Percentiles rank a stretch among this genome's conserved stretches.
Evolutionary conservation across 2,329 filamentous ascomycete species (phyloP).

Genomic region (Hymenoscyphus linearis): DNA sequence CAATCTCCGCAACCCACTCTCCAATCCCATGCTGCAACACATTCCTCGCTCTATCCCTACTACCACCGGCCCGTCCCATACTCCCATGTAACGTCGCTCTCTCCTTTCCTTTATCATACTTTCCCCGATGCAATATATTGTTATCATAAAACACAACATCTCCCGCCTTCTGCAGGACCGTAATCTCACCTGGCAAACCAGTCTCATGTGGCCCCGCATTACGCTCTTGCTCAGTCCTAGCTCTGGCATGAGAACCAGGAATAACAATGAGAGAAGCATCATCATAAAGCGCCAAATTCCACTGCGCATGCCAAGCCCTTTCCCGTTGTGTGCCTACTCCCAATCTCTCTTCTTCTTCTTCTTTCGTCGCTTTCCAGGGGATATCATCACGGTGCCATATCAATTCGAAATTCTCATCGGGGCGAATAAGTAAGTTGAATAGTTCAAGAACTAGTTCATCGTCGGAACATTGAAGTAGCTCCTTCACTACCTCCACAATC

Average conservation of each 20-base stretch:
- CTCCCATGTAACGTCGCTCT: slow-evolving; percentile 69
- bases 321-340: slow-evolving; percentile 28
- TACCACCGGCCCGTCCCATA: slow-evolving; percentile 56
- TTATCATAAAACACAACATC: slow-evolving; percentile 88
- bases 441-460: slow-evolving; percentile 77
- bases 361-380: slow-evolving; percentile 54
- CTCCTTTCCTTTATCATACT: slow-evolving; percentile 54
- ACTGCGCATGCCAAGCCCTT: slow-evolving; percentile 73
- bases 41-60: slow-evolving; percentile 57
- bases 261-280: slow-evolving; percentile 72
- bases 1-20: slow-evolving; percentile 55
- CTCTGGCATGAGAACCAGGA: slow-evolving; percentile 68
- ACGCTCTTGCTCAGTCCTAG: slow-evolving; percentile 66
- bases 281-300: slow-evolving; percentile 76
- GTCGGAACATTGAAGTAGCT: slow-evolving; percentile 52
- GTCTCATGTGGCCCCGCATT: slow-evolving; percentile 59
- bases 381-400: slow-evolving; percentile 87
- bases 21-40: slow-evolving; percentile 72
- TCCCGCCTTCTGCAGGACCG: slow-evolving; percentile 63
- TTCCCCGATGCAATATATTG: slow-evolving; percentile 74
- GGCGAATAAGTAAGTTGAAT: slow-evolving; percentile 78
- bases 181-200: slow-evolving; percentile 55
- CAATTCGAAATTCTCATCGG: slow-evolving; percentile 65
- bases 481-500: slow-evolving; percentile 57
- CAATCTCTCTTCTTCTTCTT: slow-evolving; percentile 62